These are phyloP conservation scores for Phytophthora fragariae DNA, from an alignment of 352 stramenopile genomes.

Conservation along the genomic window DNA sequence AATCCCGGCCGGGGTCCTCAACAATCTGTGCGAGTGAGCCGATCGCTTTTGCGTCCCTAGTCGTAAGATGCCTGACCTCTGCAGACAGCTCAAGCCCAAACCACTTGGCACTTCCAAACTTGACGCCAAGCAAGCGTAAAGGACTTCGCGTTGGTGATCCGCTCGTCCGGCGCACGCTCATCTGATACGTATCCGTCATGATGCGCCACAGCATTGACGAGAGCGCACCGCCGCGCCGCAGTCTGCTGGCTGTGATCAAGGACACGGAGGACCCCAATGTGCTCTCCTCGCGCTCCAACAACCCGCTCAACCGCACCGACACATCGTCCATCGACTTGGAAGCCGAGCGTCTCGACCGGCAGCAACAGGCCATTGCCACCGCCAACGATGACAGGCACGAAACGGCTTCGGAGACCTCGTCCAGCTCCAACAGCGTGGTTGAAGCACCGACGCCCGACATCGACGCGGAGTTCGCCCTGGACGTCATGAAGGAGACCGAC, in stretches of 20 bases:
- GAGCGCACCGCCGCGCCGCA: slow-evolving; percentile 29
- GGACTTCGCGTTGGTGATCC: slow-evolving; percentile 15
- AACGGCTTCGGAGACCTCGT: slow-evolving; percentile 29
- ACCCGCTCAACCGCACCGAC: slow-evolving; percentile 23
- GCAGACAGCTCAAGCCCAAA: slow-evolving; percentile 10
- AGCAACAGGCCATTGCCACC: slow-evolving; percentile 1
- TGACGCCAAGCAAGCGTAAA: slow-evolving; percentile 36
- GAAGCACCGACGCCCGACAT: slow-evolving; percentile 6
- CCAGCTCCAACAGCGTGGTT: slow-evolving; percentile 33
- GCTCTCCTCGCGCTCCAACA: slow-evolving; percentile 27
- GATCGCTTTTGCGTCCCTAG: slow-evolving; percentile 12
- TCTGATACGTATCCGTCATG: slow-evolving; percentile 31
- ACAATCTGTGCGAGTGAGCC: slow-evolving; percentile 11
- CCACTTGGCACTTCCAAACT: slow-evolving; percentile 31
- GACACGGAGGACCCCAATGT: slow-evolving; percentile 16
- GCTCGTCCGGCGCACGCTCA: not conserved
- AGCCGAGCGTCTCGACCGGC: slow-evolving; percentile 25
- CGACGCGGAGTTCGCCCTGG: slow-evolving; percentile 20
- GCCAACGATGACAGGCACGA: slow-evolving; percentile 30
- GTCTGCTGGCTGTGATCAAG: slow-evolving; percentile 20
- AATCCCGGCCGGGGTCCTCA: slow-evolving; percentile 25
- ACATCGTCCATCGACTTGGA: slow-evolving; percentile 37
- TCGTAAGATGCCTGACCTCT: slow-evolving; percentile 16
- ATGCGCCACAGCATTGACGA: slow-evolving; percentile 39
- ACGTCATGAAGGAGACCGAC: slow-evolving; percentile 33